Evolutionary conservation across 805 yeast species (phyloP), one percentile per base, ranked within the genome.

Genomic region (Myxozyma kluyveri): DNA sequence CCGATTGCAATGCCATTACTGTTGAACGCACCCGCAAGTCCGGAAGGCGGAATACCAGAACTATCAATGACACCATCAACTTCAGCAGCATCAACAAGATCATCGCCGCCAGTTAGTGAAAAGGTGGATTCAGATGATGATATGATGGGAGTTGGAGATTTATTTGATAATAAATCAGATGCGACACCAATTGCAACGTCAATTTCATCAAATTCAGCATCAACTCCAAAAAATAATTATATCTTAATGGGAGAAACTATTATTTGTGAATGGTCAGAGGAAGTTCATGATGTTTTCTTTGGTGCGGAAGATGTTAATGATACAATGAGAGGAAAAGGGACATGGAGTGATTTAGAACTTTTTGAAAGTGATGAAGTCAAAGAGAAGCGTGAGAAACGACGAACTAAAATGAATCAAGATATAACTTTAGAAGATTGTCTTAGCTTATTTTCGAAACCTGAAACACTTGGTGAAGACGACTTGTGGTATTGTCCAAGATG

Each of bases 401-500:
- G 48, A 19, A 10, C 54, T 57, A 32, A 42, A 49, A 48, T 41
- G 59, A 60, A 45, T 50, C 72, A 74, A 31, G 59, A 56, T 1
- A 77, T 84, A 19, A 72, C 86, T 0, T 73, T 91, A 18, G 78
- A 81, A 56, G 91, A 86, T 61, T 91, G 98, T 65, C 66, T 91
- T 42, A 76, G 77, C 19, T 65, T 81, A 52, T 91, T 91, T 63
- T 80, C 95, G 18, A 78, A 80, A 45, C 84, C 95, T 0, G 99
- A 91, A 66, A 80, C 89, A 1, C 74, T 91, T 41, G 88, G 96
- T 12, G 85, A 87, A 45, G 84, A 88, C 48, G 98, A 91, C 68
- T 73, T 88, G 31, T 91, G 98, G 98, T 90, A 83, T 63, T 91
- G 99, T 67, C 95, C 96, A 0, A 70, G 74, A 10, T 91, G 99